phyloP scores from a whole-genome alignment of 345 rosid species.

The Eutrema heterophyllum region DNA sequence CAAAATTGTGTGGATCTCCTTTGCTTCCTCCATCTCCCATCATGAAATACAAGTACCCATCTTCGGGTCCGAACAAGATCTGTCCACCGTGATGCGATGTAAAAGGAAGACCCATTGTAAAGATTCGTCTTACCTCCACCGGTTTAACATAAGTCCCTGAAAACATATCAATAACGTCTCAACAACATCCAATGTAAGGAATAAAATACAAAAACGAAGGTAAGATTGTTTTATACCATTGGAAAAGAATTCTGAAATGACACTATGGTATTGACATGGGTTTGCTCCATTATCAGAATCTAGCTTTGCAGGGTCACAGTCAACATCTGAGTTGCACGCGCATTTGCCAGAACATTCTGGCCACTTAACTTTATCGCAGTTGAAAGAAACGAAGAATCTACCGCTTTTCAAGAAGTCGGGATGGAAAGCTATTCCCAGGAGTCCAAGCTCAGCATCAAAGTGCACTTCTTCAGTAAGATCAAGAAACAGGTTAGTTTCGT shows the following conservation, averaged over 20 bases:
- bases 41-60: constrained; percentile 51
- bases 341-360: constrained; percentile 72
- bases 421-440: constrained; percentile 79
- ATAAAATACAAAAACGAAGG: constrained; percentile 29
- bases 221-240: constrained; percentile 35
- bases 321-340: constrained; percentile 68
- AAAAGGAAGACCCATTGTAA: constrained; percentile 52
- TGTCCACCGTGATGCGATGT: constrained; percentile 44
- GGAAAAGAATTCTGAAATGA: constrained; percentile 57
- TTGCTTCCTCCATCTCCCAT: constrained; percentile 43
- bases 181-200: not conserved
- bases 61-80: constrained; percentile 53
- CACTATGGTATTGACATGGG: constrained; percentile 73
- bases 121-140: constrained; percentile 42
- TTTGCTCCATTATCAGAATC: constrained; percentile 44
- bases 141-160: constrained; percentile 31
- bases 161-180: not conserved
- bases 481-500: constrained; percentile 48
- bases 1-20: constrained; percentile 42
- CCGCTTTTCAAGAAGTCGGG: constrained; percentile 61
- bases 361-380: constrained; percentile 63
- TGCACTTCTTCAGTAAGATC: constrained; percentile 63
- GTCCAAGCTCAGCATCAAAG: constrained; percentile 47
- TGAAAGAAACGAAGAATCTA: constrained; percentile 72
- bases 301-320: constrained; percentile 78